Evolutionary conservation across 1,284 basidiomycete genomes (phyloP), one percentile per base, ranked within the genome.

Genomic region (Tylopilus sp.): DNA sequence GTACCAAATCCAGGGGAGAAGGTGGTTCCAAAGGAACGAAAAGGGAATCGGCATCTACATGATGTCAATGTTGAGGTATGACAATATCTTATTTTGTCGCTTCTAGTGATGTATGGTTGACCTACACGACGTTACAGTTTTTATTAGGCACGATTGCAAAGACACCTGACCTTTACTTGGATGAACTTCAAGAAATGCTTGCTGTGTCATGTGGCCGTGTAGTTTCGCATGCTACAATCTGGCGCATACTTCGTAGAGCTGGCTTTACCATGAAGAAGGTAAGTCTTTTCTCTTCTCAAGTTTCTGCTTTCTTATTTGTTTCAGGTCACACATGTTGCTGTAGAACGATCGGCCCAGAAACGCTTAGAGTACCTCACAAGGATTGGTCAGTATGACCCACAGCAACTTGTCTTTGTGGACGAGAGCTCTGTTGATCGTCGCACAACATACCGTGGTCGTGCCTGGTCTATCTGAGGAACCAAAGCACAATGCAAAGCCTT

Each of bases 271-370:
- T 29, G 28, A 29, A 29, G 28, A 28, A 4, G 7, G 21, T 29
- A 29, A 29, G 10, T 10, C 7, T 10, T 9, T 8, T 2, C 9
- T 29, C 2, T 8, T 29, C 28, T 29, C 10, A 10, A 8, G 28
- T 29, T 29, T 10, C 28, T 29, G 6, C 10, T 8, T 29, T 29
- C 28, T 29, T 29, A 29, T 29, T 29, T 29, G 28, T 10, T 8
- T 8, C 7, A 67, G 65, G 49, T 69, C 11, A 59, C 52, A 9
- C 24, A 52, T 7, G 33, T 51, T 42, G 66, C 66, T 3, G 44
- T 54, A 9, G 64, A 71, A 41, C 33, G 54, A 0, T 61, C 60
- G 28, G 62, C 60, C 21, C 14, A 53, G 12, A 54, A 59, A 17
- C 38, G 53, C 1, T 42, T 61, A 2, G 34, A 57, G 1, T 71